phyloP scores from a whole-genome alignment of 1,139 yeast species.

The Blastobotrys ciferrii region DNA sequence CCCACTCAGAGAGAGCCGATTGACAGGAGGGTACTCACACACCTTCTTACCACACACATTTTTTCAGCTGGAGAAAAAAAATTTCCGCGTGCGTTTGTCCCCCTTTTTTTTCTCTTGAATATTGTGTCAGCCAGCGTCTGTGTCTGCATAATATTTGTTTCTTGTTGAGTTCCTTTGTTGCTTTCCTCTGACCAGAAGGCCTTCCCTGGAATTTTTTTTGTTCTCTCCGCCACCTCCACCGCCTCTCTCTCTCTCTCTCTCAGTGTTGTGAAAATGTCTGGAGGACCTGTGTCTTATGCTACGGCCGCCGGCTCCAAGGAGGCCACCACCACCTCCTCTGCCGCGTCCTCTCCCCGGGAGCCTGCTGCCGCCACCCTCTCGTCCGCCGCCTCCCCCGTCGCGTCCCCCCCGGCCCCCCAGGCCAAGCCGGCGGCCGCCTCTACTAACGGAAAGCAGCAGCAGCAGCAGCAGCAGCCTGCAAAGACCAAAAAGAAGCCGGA shows the following conservation, averaged over 20 bases:
- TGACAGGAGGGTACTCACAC: too few species aligned
- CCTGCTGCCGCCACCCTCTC: slow-evolving; percentile 13
- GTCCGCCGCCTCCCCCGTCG: slow-evolving; percentile 1
- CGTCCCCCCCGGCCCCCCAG: background rate
- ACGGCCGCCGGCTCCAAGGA: slow-evolving; percentile 30
- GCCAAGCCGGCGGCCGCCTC: background rate
- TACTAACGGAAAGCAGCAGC: slow-evolving; percentile 2
- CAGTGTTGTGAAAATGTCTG: slow-evolving; percentile 25
- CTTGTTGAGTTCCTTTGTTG: background rate
- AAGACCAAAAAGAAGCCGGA: slow-evolving; percentile 24
- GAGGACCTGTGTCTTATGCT: slow-evolving; percentile 33
- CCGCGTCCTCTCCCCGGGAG: slow-evolving; percentile 7
- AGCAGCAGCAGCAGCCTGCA: too few species aligned
- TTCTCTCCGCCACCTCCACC: background rate
- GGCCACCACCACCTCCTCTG: slow-evolving; percentile 1
- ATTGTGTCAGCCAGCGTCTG: background rate
- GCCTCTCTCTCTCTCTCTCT: slow-evolving; percentile 2
- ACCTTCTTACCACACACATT: slow-evolving; percentile 1
- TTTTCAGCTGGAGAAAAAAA: slow-evolving; percentile 1
- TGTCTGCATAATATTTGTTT: background rate
- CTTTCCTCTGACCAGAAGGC: background rate
- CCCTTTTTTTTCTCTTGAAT: background rate
- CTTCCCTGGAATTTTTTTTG: background rate
- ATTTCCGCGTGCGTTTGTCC: background rate
- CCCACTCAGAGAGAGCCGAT: too few species aligned